Percentiles rank a stretch among this genome's conserved stretches.
Evolutionary conservation across 805 yeast species (phyloP).

Genomic region (Myxozyma udenii): DNA sequence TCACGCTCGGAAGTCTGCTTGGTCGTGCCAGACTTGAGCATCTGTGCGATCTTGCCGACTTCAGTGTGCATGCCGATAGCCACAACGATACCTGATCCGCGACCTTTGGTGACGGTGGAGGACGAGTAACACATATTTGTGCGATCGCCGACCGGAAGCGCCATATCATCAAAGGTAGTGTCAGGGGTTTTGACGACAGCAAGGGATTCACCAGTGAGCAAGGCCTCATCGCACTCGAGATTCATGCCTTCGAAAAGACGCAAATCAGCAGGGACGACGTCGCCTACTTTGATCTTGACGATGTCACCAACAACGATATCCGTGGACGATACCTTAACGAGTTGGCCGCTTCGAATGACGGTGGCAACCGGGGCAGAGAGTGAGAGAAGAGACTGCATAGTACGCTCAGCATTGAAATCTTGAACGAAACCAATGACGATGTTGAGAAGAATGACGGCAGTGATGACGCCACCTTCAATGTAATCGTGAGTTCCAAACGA

Average conservation of each 20-base stretch:
- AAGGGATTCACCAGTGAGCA: slow-evolving; percentile 63
- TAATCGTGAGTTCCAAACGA: slow-evolving; percentile 72
- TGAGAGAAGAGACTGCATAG: slow-evolving; percentile 70
- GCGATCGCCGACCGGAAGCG: slow-evolving; percentile 68
- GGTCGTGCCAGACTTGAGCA: slow-evolving; percentile 16
- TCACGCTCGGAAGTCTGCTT: not conserved
- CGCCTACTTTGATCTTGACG: slow-evolving; percentile 62
- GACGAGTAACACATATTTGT: slow-evolving; percentile 68
- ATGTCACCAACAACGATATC: slow-evolving; percentile 74
- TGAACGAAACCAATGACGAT: slow-evolving; percentile 66
- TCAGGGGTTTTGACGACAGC: slow-evolving; percentile 55
- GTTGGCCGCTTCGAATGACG: slow-evolving; percentile 60
- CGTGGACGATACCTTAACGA: slow-evolving; percentile 55
- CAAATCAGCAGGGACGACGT: slow-evolving; percentile 74
- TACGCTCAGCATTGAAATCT: slow-evolving; percentile 70
- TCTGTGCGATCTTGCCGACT: slow-evolving; percentile 65
- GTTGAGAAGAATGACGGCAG: slow-evolving; percentile 61
- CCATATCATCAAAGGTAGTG: slow-evolving; percentile 40
- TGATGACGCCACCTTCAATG: slow-evolving; percentile 80
- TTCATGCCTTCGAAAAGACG: slow-evolving; percentile 53
- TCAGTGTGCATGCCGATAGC: slow-evolving; percentile 68
- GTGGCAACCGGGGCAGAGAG: slow-evolving; percentile 69
- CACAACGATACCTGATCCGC: slow-evolving; percentile 68
- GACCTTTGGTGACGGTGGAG: slow-evolving; percentile 67
- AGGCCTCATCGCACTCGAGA: slow-evolving; percentile 68